Percentiles rank a stretch among this genome's conserved stretches.
These are phyloP conservation scores for Gossypium arboreum DNA, from an alignment of 345 rosid species.

Conservation along the genomic window DNA sequence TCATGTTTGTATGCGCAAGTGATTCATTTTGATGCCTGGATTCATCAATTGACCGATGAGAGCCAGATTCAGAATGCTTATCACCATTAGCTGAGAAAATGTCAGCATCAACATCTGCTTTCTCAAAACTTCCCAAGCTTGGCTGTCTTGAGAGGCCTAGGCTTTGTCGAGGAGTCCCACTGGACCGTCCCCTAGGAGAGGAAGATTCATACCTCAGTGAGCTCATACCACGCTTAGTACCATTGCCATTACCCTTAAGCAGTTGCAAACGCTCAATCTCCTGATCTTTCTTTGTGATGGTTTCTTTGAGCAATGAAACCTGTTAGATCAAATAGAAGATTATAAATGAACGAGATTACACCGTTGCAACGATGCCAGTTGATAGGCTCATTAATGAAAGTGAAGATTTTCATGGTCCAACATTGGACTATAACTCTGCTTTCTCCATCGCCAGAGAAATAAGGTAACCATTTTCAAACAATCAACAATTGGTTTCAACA, in stretches of 20 bases:
- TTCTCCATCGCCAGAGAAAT: neutral
- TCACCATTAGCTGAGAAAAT: slow-evolving; percentile 60
- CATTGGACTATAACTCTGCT: neutral
- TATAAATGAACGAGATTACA: slow-evolving; percentile 10
- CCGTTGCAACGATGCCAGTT: neutral
- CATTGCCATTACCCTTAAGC: slow-evolving; percentile 40
- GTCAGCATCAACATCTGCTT: slow-evolving; percentile 56
- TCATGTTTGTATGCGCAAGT: slow-evolving; percentile 39
- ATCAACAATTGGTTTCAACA: neutral
- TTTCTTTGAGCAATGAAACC: slow-evolving; percentile 74
- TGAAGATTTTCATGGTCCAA: neutral
- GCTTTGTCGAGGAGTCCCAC: slow-evolving; percentile 41
- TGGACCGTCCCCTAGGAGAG: slow-evolving; percentile 64
- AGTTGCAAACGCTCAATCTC: slow-evolving; percentile 67
- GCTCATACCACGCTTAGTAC: slow-evolving; percentile 43
- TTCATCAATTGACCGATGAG: slow-evolving; percentile 58
- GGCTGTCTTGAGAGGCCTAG: slow-evolving; percentile 33
- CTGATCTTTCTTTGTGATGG: slow-evolving; percentile 68
- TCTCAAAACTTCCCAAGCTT: slow-evolving; percentile 39
- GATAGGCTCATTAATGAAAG: neutral
- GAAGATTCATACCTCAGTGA: slow-evolving; percentile 48
- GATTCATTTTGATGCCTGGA: slow-evolving; percentile 30
- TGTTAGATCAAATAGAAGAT: slow-evolving; percentile 26
- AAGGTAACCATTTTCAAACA: neutral
- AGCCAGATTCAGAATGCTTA: slow-evolving; percentile 67